Conservation (phyloP, 495 filamentous ascomycete genomes). For the Talaromyces adpressus region DNA sequence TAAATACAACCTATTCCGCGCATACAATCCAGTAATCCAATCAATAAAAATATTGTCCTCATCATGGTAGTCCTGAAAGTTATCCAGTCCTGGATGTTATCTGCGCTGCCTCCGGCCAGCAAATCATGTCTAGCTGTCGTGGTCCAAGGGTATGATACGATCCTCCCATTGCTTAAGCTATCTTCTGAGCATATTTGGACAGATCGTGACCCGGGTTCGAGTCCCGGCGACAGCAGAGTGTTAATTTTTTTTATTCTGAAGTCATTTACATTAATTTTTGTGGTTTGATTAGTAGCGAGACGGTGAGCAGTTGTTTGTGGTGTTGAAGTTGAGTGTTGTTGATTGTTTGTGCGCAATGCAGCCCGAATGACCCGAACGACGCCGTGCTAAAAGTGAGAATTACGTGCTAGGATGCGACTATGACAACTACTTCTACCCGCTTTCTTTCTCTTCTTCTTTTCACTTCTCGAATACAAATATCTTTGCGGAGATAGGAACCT, state of each 20-base stretch:
- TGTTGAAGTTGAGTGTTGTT: background rate
- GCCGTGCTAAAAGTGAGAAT: background rate
- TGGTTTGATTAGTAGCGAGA: background rate
- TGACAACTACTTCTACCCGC: background rate
- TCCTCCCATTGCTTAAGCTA: background rate
- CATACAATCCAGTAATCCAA: too few species aligned
- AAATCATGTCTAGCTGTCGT: background rate
- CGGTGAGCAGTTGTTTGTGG: background rate
- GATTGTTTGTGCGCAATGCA: background rate
- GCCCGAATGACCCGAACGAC: background rate
- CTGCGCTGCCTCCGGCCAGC: background rate
- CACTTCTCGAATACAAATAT: background rate
- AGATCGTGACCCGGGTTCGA: slow-evolving; percentile 17
- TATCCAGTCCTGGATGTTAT: background rate
- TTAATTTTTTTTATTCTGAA: background rate
- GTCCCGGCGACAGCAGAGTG: slow-evolving; percentile 17
- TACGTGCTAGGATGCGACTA: background rate
- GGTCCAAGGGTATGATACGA: background rate
- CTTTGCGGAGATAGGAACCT: background rate
- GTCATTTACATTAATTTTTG: background rate
- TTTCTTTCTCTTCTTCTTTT: background rate
- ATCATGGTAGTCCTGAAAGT: background rate
- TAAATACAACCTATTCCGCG: too few species aligned
- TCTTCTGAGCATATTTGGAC: background rate
- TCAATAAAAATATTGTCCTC: too few species aligned